Evolutionary conservation across 306 rosid species (phyloP), one percentile per base, ranked within the genome.

Genomic region (Rosa multiflora): DNA sequence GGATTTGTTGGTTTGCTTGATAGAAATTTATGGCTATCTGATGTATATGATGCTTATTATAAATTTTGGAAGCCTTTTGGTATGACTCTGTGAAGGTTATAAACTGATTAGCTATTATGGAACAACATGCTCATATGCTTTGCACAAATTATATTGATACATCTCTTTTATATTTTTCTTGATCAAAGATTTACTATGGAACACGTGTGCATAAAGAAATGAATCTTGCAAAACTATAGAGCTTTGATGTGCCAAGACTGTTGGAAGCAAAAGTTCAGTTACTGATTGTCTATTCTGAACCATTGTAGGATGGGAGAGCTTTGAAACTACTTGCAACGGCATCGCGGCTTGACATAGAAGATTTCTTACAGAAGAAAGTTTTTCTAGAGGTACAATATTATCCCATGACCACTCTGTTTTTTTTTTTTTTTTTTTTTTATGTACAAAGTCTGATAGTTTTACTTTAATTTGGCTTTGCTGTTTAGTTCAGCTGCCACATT

Each of bases 271-370:
- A 84, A 85, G 97, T 97, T 74, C 76, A 12, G 23, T 20, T 10
- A 3, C 35, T 52, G 69, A 42, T 66, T 74, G 4, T 79, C 67
- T 73, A 39, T 56, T 58, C 74, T 84, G 75, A 84, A 71, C 74
- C 39, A 67, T 80, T 73, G 39, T 81, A 95, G 99, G 93, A 95
- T 72, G 99, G 99, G 80, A 93, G 88, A 86, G 98, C 99, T 76
- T 80, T 93, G 85, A 95, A 95, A 84, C 79, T 93, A 71, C 98
- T 93, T 48, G 99, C 99, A 78, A 95, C 92, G 17, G 99, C 98
- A 74, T 87, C 99, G 2, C 94, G 98, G 71, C 97, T 93, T 48
- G 97, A 95, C 74, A 86, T 91, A 37, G 99, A 95, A 85, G 88
- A 88, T 79, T 95, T 95, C 79, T 77, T 95, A 61, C 99, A 93